Percentiles rank a stretch among this genome's conserved stretches.
phyloP scores from a whole-genome alignment of 345 rosid species.

The Arabidopsis suecica region DNA sequence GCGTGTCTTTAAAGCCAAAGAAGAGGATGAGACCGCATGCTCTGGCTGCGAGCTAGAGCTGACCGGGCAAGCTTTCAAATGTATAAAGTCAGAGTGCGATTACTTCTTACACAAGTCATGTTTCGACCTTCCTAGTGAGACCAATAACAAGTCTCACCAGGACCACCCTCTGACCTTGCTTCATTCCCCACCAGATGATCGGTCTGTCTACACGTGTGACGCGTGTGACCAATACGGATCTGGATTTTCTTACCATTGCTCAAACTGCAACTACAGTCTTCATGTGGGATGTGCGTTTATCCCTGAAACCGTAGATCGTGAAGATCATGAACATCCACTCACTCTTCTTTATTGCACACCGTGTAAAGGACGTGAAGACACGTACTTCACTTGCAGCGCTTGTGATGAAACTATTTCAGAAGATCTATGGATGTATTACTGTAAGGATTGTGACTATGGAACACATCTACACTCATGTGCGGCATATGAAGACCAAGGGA shows the following conservation, averaged over 20 bases:
- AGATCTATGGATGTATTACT: constrained; percentile 15
- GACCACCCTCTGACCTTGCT: constrained; percentile 25
- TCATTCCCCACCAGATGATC: constrained; percentile 8
- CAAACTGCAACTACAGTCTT: constrained; percentile 14
- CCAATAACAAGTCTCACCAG: constrained; percentile 10
- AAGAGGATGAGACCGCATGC: background rate
- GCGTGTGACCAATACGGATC: constrained; percentile 18
- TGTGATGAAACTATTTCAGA: constrained; percentile 8
- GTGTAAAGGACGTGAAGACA: constrained; percentile 5
- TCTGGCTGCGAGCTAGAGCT: constrained; percentile 21
- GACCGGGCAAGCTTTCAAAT: background rate
- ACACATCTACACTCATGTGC: constrained; percentile 13
- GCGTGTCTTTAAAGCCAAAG: constrained; percentile 12
- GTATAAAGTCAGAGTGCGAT: constrained; percentile 4
- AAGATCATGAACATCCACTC: constrained; percentile 10
- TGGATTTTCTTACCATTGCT: constrained; percentile 22
- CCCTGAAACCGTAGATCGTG: background rate
- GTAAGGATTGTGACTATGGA: constrained; percentile 1
- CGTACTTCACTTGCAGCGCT: background rate
- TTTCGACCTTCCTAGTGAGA: constrained; percentile 14
- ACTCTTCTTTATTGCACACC: constrained; percentile 7
- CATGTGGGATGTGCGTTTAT: constrained; percentile 11
- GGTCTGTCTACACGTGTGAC: background rate
- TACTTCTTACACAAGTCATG: constrained; percentile 29
- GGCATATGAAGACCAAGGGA: background rate